Evolutionary conservation across 2,329 filamentous ascomycete genomes (phyloP).

Genomic region (Alternaria gansuensis): DNA sequence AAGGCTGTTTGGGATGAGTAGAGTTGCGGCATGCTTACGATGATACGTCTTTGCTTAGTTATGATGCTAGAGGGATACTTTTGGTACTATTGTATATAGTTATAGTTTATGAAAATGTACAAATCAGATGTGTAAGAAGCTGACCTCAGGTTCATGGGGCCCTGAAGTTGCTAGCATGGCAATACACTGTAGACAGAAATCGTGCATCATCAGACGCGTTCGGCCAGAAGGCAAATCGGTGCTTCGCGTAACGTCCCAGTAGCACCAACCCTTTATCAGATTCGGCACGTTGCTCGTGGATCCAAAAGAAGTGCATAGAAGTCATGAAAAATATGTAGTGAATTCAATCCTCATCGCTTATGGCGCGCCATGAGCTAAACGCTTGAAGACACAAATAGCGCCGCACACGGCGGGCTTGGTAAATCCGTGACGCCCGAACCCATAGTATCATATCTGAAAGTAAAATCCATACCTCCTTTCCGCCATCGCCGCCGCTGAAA

Average conservation of each 20-base stretch:
- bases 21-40: not conserved
- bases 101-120: conserved; percentile 10
- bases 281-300: not conserved
- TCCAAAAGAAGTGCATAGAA: not conserved
- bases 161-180: not conserved
- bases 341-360: conserved; percentile 29
- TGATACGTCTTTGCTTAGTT: not conserved
- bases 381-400: conserved; percentile 36
- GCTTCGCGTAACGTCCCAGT: not conserved
- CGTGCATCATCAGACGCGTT: not conserved
- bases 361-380: conserved; percentile 30
- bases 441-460: conserved; percentile 38
- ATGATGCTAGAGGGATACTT: not conserved
- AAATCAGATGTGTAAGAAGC: not conserved
- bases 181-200: not conserved
- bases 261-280: not conserved
- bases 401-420: conserved; percentile 32
- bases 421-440: conserved; percentile 43
- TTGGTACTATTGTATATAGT: conserved; percentile 8
- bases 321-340: conserved; percentile 9
- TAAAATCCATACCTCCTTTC: conserved; percentile 24
- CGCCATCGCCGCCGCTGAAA: conserved; percentile 33
- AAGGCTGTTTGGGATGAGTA: conserved; percentile 83
- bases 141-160: not conserved
- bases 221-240: not conserved